Evolutionary conservation across 352 stramenopile species (phyloP).

Genomic region (Globisporangium spinosum): DNA sequence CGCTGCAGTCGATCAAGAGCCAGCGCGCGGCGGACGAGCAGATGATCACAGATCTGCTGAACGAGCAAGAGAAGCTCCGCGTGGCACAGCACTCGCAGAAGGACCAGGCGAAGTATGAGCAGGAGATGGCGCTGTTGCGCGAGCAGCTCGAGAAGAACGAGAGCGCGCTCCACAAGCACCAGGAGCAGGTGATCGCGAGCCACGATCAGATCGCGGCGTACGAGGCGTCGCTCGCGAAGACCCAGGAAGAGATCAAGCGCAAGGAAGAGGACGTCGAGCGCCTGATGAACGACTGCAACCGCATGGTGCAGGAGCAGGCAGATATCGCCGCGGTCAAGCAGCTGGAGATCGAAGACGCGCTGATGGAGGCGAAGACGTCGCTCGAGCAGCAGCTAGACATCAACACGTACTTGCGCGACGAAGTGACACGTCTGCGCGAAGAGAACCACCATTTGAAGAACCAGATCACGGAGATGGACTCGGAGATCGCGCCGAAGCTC

Average conservation of each 20-base stretch:
- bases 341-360: conserved; percentile 77
- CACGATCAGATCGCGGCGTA: conserved; percentile 67
- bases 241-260: conserved; percentile 54
- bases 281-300: conserved; percentile 82
- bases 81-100: conserved; percentile 43
- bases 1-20: conserved; percentile 63
- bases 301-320: conserved; percentile 83
- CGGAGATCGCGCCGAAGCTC: conserved; percentile 77
- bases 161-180: conserved; percentile 54
- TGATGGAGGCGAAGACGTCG: conserved; percentile 82
- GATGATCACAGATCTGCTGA: conserved; percentile 81
- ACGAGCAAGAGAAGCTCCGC: conserved; percentile 79
- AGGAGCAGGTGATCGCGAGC: conserved; percentile 63
- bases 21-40: conserved; percentile 71
- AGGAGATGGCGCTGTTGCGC: conserved; percentile 71
- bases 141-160: conserved; percentile 70
- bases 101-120: conserved; percentile 47
- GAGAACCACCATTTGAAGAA: conserved; percentile 86
- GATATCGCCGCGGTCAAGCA: conserved; percentile 75
- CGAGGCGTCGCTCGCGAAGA: conserved; percentile 60
- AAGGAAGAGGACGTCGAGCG: conserved; percentile 81
- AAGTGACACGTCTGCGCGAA: conserved; percentile 75
- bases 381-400: conserved; percentile 84
- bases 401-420: conserved; percentile 79
- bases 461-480: conserved; percentile 84